These are phyloP conservation scores for Syzygium malaccense DNA, from an alignment of 441 rosid genomes.

Conservation along the genomic window DNA sequence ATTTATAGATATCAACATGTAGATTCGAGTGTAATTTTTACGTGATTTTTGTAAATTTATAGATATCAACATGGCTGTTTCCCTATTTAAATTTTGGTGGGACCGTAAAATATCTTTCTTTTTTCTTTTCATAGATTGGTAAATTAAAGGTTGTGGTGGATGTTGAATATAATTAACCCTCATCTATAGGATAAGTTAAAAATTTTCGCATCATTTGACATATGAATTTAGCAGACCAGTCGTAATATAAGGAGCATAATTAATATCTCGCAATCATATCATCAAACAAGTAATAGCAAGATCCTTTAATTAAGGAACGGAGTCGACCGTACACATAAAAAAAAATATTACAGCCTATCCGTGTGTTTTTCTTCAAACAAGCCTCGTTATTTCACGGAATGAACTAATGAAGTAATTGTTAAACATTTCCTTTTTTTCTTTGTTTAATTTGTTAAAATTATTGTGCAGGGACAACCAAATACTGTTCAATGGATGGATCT, in stretches of 20 bases:
- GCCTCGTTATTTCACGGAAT: background rate
- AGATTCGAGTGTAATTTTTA: background rate
- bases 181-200: background rate
- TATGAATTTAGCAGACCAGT: background rate
- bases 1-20: background rate
- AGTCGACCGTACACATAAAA: background rate
- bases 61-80: too few relatives aligned
- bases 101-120: background rate
- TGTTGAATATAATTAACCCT: background rate
- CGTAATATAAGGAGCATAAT: background rate
- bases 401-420: background rate
- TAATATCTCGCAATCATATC: background rate
- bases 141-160: background rate
- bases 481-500: conserved; percentile 24
- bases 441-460: background rate
- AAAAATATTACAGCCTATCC: background rate
- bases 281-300: background rate
- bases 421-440: background rate
- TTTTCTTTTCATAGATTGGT: background rate
- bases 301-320: background rate
- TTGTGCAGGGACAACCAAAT: conserved; percentile 26
- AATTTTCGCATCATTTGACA: background rate
- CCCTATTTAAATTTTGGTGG: background rate
- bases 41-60: too few relatives aligned
- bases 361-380: background rate